These are phyloP conservation scores for Rhododendron williamsianum DNA, from an alignment of 148 eudicot species.

Conservation along the genomic window DNA sequence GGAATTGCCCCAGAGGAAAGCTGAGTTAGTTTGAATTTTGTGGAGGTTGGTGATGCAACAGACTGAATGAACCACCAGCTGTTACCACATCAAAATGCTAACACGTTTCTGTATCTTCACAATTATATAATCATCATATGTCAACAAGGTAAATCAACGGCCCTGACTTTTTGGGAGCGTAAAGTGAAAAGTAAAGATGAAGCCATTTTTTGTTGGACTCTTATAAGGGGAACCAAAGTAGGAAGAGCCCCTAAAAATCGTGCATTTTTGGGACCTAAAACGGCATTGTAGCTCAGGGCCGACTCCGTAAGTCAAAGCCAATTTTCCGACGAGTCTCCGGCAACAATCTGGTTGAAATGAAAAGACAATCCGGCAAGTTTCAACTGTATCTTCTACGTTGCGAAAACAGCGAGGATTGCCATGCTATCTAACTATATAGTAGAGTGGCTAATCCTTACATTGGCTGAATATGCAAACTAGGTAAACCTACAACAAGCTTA, in stretches of 20 bases:
- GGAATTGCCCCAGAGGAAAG: neutral
- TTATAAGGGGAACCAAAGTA: neutral
- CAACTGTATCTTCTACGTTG: neutral
- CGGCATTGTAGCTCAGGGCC: too few relatives aligned
- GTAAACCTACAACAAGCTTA: neutral
- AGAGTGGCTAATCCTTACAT: too few relatives aligned
- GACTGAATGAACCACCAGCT: neutral
- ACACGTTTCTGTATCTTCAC: neutral
- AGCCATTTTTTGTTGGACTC: neutral
- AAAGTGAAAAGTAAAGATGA: neutral
- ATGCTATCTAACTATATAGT: neutral
- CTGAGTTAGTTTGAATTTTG: neutral
- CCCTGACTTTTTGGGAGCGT: neutral
- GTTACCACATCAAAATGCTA: neutral
- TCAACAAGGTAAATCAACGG: neutral
- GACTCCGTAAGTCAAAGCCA: neutral
- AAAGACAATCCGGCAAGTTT: neutral
- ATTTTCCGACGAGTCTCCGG: neutral
- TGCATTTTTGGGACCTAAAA: too few relatives aligned
- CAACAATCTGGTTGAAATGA: neutral
- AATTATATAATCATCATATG: neutral
- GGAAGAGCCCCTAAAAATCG: too few relatives aligned
- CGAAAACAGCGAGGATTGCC: neutral
- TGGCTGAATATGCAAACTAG: neutral
- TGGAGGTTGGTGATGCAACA: neutral